phyloP scores from a whole-genome alignment of 1,139 yeast genomes.

The Scheffersomyces insectosa region DNA sequence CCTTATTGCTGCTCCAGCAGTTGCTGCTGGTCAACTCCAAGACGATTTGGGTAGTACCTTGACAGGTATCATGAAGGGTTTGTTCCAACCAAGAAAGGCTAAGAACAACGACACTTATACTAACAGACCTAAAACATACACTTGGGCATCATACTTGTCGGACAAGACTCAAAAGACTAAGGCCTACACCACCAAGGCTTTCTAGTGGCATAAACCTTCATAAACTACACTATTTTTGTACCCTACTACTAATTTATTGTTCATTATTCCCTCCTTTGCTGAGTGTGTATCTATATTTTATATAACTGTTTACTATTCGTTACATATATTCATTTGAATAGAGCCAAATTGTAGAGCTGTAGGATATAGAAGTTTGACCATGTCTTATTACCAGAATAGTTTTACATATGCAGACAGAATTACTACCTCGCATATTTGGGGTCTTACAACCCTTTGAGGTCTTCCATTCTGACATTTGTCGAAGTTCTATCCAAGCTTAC shows the following conservation, averaged over 20 bases:
- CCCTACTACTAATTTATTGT: slow-evolving; percentile 3
- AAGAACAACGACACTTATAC: slow-evolving; percentile 82
- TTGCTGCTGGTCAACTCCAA: slow-evolving; percentile 50
- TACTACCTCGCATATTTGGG: too few species aligned
- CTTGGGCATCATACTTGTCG: slow-evolving; percentile 53
- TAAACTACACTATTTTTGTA: not conserved
- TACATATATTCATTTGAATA: slow-evolving; percentile 6
- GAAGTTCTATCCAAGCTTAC: too few species aligned
- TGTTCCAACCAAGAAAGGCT: slow-evolving; percentile 86
- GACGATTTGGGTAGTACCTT: slow-evolving; percentile 26
- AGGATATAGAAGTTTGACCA: too few species aligned
- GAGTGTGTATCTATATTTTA: slow-evolving; percentile 5
- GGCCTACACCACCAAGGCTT: slow-evolving; percentile 65
- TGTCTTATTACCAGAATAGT: too few species aligned
- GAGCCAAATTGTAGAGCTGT: not conserved
- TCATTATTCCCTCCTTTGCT: not conserved
- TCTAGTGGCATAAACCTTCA: slow-evolving; percentile 14
- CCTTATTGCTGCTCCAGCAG: slow-evolving; percentile 91
- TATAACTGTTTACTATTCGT: slow-evolving; percentile 15
- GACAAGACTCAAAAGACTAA: slow-evolving; percentile 54
- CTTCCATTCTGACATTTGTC: too few species aligned
- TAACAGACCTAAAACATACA: slow-evolving; percentile 46
- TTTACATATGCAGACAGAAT: too few species aligned
- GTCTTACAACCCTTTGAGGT: too few species aligned
- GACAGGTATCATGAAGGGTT: slow-evolving; percentile 53